These are phyloP conservation scores for Chloranthus sessilifolius DNA, from an alignment of 164 flowering plant genomes.

Conservation along the genomic window DNA sequence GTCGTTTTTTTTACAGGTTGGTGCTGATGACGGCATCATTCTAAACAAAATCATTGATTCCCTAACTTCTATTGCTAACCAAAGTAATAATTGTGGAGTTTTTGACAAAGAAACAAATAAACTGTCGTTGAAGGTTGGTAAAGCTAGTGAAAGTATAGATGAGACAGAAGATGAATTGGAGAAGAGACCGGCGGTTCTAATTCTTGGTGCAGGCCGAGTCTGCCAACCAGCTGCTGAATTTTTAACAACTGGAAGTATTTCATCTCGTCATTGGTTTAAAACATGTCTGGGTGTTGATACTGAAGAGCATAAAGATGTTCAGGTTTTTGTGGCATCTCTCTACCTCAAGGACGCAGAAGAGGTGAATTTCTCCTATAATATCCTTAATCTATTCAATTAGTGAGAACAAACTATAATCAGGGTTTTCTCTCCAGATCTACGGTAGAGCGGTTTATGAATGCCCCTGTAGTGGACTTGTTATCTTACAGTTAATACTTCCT, in stretches of 20 bases:
- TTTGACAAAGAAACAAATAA: slow-evolving; percentile 28
- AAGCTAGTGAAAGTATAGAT: slow-evolving; percentile 32
- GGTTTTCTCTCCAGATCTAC: no score
- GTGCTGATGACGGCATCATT: slow-evolving; percentile 66
- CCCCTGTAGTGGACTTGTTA: no score
- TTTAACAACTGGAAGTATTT: slow-evolving; percentile 44
- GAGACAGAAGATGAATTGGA: slow-evolving; percentile 18
- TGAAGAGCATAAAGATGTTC: slow-evolving; percentile 41
- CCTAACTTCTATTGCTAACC: slow-evolving; percentile 59
- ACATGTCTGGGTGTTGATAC: slow-evolving; percentile 20
- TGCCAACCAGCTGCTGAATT: slow-evolving; percentile 92
- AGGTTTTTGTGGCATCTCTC: slow-evolving; percentile 88
- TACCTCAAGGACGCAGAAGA: slow-evolving; percentile 91
- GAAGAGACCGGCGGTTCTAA: slow-evolving; percentile 49
- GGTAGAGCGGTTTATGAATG: no score
- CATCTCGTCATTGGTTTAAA: slow-evolving; percentile 33
- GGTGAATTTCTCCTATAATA: slow-evolving; percentile 33
- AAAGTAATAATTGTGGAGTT: slow-evolving; percentile 21
- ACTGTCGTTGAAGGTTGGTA: slow-evolving; percentile 58
- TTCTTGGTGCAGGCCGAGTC: slow-evolving; percentile 95
- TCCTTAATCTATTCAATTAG: not conserved
- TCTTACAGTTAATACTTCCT: no score
- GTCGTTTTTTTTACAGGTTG: slow-evolving; percentile 48
- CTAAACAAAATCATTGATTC: slow-evolving; percentile 84
- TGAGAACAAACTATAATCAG: no score